Conservation (phyloP, 2,329 filamentous ascomycete species). For the Epichloe aotearoae region DNA sequence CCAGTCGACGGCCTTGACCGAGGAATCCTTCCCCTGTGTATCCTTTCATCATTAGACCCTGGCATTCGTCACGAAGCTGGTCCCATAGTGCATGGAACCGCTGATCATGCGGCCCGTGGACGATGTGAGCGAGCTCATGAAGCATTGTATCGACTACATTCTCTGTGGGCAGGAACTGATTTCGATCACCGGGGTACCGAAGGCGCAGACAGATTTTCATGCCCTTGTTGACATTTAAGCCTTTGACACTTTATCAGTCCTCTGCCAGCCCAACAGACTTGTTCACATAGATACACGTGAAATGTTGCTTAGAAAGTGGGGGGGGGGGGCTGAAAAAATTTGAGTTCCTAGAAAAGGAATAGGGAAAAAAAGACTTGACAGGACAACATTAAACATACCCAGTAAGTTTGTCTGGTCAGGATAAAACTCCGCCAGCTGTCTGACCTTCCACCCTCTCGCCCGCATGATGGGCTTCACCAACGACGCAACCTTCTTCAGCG, state of each 20-base stretch:
- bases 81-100: slow-evolving; percentile 82
- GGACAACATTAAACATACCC: slow-evolving; percentile 30
- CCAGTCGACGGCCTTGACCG: slow-evolving; percentile 59
- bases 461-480: slow-evolving; percentile 93
- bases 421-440: slow-evolving; percentile 72
- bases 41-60: slow-evolving; percentile 62
- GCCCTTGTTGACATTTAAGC: slow-evolving; percentile 65
- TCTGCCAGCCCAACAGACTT: neutral
- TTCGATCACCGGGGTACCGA: slow-evolving; percentile 59
- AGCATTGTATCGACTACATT: slow-evolving; percentile 81
- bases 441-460: slow-evolving; percentile 67
- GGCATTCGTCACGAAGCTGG: slow-evolving; percentile 74
- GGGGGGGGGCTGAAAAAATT: too few species aligned
- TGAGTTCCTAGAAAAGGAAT: too few species aligned
- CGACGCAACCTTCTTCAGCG: slow-evolving; percentile 69
- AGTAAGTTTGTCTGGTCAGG: slow-evolving; percentile 61
- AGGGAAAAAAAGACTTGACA: neutral
- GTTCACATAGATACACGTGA: neutral
- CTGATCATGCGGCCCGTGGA: slow-evolving; percentile 69
- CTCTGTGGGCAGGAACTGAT: slow-evolving; percentile 69
- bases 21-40: slow-evolving; percentile 88
- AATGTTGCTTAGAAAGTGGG: neutral
- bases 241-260: slow-evolving; percentile 19
- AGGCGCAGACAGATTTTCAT: slow-evolving; percentile 72
- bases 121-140: slow-evolving; percentile 84